Conservation (phyloP, 2,329 filamentous ascomycete genomes). For the Gnomoniopsis smithogilvyi region DNA sequence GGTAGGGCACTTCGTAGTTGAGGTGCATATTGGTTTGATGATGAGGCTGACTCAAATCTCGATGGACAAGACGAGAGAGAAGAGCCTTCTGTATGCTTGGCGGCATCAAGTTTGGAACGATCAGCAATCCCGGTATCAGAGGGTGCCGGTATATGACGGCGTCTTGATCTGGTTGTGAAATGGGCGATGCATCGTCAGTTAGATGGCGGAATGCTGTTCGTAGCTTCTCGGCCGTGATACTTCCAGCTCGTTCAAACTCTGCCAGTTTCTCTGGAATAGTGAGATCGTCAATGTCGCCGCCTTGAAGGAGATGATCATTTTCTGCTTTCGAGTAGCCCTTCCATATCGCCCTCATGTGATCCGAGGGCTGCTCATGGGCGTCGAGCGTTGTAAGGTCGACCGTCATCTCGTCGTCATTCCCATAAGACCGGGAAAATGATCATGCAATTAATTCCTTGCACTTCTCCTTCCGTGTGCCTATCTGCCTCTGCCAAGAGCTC, state of each 20-base stretch:
- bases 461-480: neutral
- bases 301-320: slow-evolving; percentile 44
- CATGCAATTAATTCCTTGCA: too few relatives aligned
- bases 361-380: slow-evolving; percentile 75
- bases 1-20: slow-evolving; percentile 32
- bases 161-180: slow-evolving; percentile 33
- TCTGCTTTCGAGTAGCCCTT: slow-evolving; percentile 69
- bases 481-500: neutral
- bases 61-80: slow-evolving; percentile 64
- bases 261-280: slow-evolving; percentile 33
- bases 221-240: slow-evolving; percentile 40
- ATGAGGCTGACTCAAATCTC: slow-evolving; percentile 63
- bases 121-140: slow-evolving; percentile 70
- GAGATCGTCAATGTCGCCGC: slow-evolving; percentile 56
- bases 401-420: slow-evolving; percentile 29
- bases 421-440: neutral
- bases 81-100: slow-evolving; percentile 64
- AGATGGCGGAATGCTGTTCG: slow-evolving; percentile 41
- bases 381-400: slow-evolving; percentile 55
- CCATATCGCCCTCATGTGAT: slow-evolving; percentile 66
- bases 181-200: slow-evolving; percentile 28
- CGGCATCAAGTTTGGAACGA: slow-evolving; percentile 74
- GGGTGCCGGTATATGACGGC: slow-evolving; percentile 60
- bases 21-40: slow-evolving; percentile 78
- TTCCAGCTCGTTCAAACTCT: slow-evolving; percentile 43